Percentiles rank a stretch among this genome's conserved stretches.
Conservation (phyloP, 2,329 filamentous ascomycete genomes). For the Alternaria gansuensis region DNA sequence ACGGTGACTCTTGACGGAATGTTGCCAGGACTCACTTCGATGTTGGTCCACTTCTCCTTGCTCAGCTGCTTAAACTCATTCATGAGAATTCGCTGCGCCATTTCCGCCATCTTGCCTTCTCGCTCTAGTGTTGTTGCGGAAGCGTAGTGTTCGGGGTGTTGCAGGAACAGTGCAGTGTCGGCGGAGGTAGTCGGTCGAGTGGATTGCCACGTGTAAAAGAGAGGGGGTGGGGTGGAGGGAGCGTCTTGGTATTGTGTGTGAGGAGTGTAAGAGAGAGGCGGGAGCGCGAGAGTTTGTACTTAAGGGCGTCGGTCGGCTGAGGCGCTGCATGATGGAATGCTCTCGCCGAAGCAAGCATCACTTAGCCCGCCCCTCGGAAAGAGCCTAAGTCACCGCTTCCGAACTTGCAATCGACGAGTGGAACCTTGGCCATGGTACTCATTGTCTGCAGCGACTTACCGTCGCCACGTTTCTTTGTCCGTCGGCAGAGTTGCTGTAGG, state of each 20-base stretch:
- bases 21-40: constrained; percentile 68
- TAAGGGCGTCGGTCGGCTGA: constrained; percentile 19
- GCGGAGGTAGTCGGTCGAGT: constrained; percentile 6
- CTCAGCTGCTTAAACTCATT: constrained; percentile 82
- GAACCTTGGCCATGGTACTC: constrained; percentile 7
- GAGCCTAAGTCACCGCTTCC: constrained; percentile 32
- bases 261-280: constrained; percentile 19
- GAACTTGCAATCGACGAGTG: constrained; percentile 14
- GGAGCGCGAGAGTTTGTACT: constrained; percentile 21
- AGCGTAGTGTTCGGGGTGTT: constrained; percentile 21
- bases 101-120: constrained; percentile 39
- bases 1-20: constrained; percentile 2
- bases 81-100: constrained; percentile 84
- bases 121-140: constrained; percentile 9
- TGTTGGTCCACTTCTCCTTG: constrained; percentile 93
- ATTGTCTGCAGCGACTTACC: constrained; percentile 10
- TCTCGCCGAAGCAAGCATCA: constrained; percentile 33
- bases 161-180: constrained; percentile 16
- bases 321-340: constrained; percentile 32
- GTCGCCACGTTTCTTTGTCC: constrained; percentile 12
- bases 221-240: constrained; percentile 9
- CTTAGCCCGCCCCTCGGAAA: constrained; percentile 29
- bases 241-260: constrained; percentile 6
- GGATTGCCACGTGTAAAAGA: constrained; percentile 11
- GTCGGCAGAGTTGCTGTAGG: constrained; percentile 16